These are phyloP conservation scores for Aspergillus taichungensis DNA, from an alignment of 495 filamentous ascomycete species.

Conservation along the genomic window DNA sequence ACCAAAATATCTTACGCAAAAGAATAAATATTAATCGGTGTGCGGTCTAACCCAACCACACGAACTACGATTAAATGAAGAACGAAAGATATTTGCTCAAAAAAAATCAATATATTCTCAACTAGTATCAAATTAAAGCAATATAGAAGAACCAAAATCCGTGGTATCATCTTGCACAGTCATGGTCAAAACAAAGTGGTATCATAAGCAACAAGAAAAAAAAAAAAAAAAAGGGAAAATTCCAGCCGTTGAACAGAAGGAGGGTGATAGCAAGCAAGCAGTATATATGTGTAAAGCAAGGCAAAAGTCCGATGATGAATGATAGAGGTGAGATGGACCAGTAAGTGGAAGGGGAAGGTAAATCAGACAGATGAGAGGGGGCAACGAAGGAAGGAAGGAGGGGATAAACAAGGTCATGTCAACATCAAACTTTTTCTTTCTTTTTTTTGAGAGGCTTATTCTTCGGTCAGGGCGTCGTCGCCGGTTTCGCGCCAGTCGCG, in stretches of 20 bases:
- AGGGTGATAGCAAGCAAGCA: no score
- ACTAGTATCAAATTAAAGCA: conserved; percentile 5
- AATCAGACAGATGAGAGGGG: no score
- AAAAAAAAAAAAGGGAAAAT: conserved; percentile 5
- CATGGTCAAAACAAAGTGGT: conserved; percentile 39
- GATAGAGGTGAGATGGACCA: no score
- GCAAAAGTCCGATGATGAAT: no score
- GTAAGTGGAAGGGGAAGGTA: no score
- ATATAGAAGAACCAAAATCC: conserved; percentile 25
- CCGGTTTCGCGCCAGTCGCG: conserved; percentile 82
- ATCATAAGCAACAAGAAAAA: conserved; percentile 23
- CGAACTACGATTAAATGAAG: no score
- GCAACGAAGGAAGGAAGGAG: no score
- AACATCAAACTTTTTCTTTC: not conserved
- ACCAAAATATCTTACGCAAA: no score
- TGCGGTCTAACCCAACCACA: no score
- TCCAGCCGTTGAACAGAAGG: no score
- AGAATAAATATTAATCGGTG: no score
- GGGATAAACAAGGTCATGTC: not conserved
- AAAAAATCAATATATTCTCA: conserved; percentile 3
- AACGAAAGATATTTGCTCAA: not conserved
- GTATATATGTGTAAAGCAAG: no score
- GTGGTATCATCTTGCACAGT: conserved; percentile 35
- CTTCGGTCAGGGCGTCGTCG: conserved; percentile 78
- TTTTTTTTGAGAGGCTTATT: conserved; percentile 25